Evolutionary conservation across 305 asterid genomes (phyloP), one percentile per base, ranked within the genome.

Genomic region (Caryopteris hybrid): DNA sequence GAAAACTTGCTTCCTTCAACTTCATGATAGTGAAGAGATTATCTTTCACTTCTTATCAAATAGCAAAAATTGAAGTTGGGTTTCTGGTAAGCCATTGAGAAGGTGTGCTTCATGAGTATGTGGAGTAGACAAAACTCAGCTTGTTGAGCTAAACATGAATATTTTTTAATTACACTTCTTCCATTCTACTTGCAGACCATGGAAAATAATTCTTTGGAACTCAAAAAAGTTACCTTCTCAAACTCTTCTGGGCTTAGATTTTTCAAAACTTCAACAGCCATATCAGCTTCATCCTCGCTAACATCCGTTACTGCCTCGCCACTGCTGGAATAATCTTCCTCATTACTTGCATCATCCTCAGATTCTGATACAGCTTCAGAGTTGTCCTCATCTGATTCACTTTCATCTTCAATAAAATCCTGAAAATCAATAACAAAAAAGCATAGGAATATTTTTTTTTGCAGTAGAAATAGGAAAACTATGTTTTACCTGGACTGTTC

Each of bases 201-300:
- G n/a, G 62, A 55, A 36, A 70, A 23, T 31, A 61, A 41, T 53
- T 23, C n/a, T n/a, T 53, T 9, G 54, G 48, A 45, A 67, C 48
- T 46, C 39, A 18, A 65, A 64, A 31, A 7, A 45, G 62, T 61
- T 84, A 88, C 98, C 96, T 85, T 89, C 88, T 87, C 96, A 77
- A 91, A 81, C 54, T 88, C 95, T 72, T 89, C 99, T 1, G 95
- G 99, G 61, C 81, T 68, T 62, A 91, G 86, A 83, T 88, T 91
- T 78, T 86, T 84, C 71, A 89, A 72, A 60, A 86, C 88, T 84
- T 94, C 86, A 78, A 84, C 89, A 71, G 89, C 80, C 55, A 82
- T 74, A 79, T 86, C 90, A 73, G 73, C 78, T 56, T 89, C 97
- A 55, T 91, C 88, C 29, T 89, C 99, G 76, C 96, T 90, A 70